Base-by-base conservation (phyloP, 148 eudicot species). In the Cornus suecica region DNA sequence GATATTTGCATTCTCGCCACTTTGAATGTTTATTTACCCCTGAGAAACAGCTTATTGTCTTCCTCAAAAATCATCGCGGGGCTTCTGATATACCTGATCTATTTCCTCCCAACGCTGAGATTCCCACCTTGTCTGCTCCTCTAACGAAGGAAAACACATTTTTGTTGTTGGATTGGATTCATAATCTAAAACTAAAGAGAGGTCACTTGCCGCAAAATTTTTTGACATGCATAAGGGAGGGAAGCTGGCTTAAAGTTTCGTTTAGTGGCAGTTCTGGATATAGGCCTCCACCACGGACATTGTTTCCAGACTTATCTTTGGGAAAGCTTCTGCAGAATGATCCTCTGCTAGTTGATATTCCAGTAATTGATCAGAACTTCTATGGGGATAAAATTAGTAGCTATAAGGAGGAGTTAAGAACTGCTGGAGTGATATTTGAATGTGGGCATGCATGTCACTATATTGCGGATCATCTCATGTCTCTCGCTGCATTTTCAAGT, bases 1-100 rank as follows among this genome's bases (percentile, higher is more conserved):
- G 87, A 13, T 91, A 91, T 79, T 24, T 85, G 65, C 61, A 13
- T 74, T 72, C 78, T 41, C 83, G 81, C 23, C 27, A 28, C 4
- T 82, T 79, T 67, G 87, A 83, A 63, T 85, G 86, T 65, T 75
- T 68, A 6, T 31, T 1, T 51, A 78, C 86, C 8, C 73, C 77
- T 0, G 73, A 60, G 6, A 76, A 80, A 70, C 72, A 75, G 65
- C 77, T 89, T 28, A 22, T 89, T 23, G 3, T 11, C 3, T 89
- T 91, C 68, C 83, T 91, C 9, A 64, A 56, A 63, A 68, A 8
- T 4, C 61, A 64, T 78, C 79, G 74, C 18, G 74, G 61, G 64
- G 96, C 91, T 65, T 80, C 81, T 72, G 96, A 91, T 75, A 79
- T 89, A 27, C 96, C 96, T 10, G 32, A 84, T 42, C 41, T 89